Base-by-base conservation (phyloP, 1,284 basidiomycete genomes). In the Moesziomyces sp. region DNA sequence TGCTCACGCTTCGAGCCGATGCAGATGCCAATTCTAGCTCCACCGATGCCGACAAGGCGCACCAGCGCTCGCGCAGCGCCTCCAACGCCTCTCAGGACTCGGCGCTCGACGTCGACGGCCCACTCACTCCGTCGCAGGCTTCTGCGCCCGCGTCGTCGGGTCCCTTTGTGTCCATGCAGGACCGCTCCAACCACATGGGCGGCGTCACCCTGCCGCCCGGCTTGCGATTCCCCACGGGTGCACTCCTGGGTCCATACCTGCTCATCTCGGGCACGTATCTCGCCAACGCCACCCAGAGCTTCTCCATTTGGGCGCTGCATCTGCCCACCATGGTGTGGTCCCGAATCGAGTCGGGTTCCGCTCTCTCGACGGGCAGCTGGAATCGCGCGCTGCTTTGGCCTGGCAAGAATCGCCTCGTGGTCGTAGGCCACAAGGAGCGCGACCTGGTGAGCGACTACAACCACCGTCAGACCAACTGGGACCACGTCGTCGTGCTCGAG, bases 361-460 rank as follows among this genome's bases (percentile, higher is more conserved):
- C 71, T 11, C 73, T 82, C 13, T 60, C 69, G 9, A 68, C 56
- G 16, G 80, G 80, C 26, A 77, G 75, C 53, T 82, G 80, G 80
- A 82, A 82, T 34, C 62, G 75, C 13, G 80, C 77, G 2, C 46
- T 80, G 3, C 53, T 80, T 11, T 80, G 77, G 77, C 72, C 73
- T 3, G 55, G 54, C 57, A 72, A 72, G 58, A 79, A 79, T 44
- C 69, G 74, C 14, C 71, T 82, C 26, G 35, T 82, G 21, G 66
- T 82, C 14, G 68, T 82, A 19, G 80, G 80, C 16, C 62, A 82
- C 56, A 74, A 78, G 58, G 77, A 72, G 44, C 63, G 80, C 16
- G 79, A 80, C 45, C 76, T 82, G 4, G 80, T 82, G 46, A 66
- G 65, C 52, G 80, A 82, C 64, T 82, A 82, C 74, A 82, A 82